Conservation (phyloP, 148 eudicot species). For the Nyssa sinensis region DNA sequence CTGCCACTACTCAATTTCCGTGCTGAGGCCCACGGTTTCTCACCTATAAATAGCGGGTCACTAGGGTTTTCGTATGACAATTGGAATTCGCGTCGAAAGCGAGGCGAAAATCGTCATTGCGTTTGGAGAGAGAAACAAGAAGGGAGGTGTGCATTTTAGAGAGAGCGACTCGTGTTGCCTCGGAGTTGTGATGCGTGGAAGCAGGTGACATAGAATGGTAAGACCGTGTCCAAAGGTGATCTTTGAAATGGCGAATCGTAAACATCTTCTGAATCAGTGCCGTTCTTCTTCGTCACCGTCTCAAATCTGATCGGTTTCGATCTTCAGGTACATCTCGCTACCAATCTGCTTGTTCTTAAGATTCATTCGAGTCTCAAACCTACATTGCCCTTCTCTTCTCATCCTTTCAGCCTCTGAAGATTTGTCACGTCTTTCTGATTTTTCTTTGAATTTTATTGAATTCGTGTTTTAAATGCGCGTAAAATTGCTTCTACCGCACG, state of each 20-base stretch:
- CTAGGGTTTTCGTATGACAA: background rate
- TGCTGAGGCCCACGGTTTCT: background rate
- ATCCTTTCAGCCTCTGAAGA: background rate
- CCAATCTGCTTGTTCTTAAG: background rate
- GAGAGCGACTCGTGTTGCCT: conserved; percentile 35
- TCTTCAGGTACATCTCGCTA: conserved; percentile 16
- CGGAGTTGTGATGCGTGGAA: conserved; percentile 44
- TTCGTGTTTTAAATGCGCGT: background rate
- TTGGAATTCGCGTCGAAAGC: conserved; percentile 1
- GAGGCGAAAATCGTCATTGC: conserved; percentile 9
- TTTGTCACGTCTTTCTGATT: background rate
- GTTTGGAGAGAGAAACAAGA: background rate
- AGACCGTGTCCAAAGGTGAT: conserved; percentile 14
- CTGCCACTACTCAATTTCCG: background rate
- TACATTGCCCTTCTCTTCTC: conserved; percentile 11
- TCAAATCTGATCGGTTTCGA: background rate
- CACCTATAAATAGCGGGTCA: conserved; percentile 15
- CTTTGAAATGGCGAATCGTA: conserved; percentile 7
- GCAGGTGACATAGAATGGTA: conserved; percentile 20
- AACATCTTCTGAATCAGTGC: background rate
- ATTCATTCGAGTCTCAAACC: background rate
- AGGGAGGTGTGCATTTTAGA: background rate
- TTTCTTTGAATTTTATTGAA: background rate
- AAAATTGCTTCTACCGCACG: background rate
- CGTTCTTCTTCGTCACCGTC: background rate